These are phyloP conservation scores for Fusarium sp. DNA, from an alignment of 2,329 filamentous ascomycete genomes.

Conservation along the genomic window DNA sequence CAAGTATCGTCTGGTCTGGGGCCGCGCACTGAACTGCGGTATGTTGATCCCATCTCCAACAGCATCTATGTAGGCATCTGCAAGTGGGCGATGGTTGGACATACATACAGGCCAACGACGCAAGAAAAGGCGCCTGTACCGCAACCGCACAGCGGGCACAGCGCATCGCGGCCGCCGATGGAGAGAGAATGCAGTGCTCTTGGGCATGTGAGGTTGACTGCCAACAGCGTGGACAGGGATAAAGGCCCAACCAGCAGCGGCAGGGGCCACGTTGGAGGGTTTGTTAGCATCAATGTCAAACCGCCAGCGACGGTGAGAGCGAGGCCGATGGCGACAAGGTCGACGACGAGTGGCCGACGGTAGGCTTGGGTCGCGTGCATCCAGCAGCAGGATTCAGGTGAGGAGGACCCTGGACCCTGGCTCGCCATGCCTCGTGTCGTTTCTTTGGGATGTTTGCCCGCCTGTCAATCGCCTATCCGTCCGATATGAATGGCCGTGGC, in stretches of 20 bases:
- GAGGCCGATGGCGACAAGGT: conserved; percentile 36
- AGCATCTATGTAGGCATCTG: conserved; percentile 1
- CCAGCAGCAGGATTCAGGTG: conserved; percentile 44
- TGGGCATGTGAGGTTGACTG: conserved; percentile 16
- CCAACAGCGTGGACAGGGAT: conserved; percentile 21
- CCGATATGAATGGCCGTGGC: conserved; percentile 4
- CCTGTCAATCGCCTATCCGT: conserved; percentile 25
- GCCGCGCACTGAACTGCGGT: neutral
- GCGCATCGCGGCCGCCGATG: conserved; percentile 14
- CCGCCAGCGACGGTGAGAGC: conserved; percentile 41
- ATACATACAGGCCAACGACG: conserved; percentile 5
- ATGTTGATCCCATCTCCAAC: conserved; percentile 20
- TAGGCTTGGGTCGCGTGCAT: conserved; percentile 43
- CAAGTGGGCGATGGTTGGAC: conserved; percentile 15
- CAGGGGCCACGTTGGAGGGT: conserved; percentile 39
- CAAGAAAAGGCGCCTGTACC: conserved; percentile 1
- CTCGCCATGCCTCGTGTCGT: conserved; percentile 36
- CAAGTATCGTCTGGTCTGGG: conserved; percentile 7
- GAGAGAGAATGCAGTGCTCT: conserved; percentile 15
- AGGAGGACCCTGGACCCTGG: conserved; percentile 39
- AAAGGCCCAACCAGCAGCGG: conserved; percentile 32
- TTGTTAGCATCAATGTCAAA: conserved; percentile 43
- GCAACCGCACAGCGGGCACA: conserved; percentile 12
- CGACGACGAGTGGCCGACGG: conserved; percentile 35
- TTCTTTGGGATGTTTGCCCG: conserved; percentile 25